Base-by-base conservation (phyloP, 371 early-diverging fungal species). In the Mucor piriformis region DNA sequence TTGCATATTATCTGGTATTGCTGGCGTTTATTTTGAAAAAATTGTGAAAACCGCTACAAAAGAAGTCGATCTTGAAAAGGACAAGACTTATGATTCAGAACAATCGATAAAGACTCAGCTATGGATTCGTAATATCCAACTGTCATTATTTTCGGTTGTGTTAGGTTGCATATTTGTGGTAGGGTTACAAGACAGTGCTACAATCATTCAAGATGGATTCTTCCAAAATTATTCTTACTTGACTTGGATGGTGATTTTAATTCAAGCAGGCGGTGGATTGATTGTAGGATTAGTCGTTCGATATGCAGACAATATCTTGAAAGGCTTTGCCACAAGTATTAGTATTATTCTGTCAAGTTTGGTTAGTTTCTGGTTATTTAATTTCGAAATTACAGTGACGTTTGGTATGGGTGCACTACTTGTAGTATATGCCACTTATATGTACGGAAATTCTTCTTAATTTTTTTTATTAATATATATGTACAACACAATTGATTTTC, bases 1-100 rank as follows among this genome's bases (percentile, higher is more conserved):
- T 0, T 95, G 97, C 73, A 52, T 94, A 12, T 61, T 95, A n/a
- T 95, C 95, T 6, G 98, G 97, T 29, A 60, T 95, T 4, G 95
- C 97, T 5, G 96, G 96, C 32, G 97, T 96, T 6, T 97, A 95
- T 78, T 96, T 96, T 79, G 97, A 96, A 77, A 93, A 92, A 79
- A 92, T 96, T 35, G 79, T 96, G 49, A 94, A 94, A 69, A 83
- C 89, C 4, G 33, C 33, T 18, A n/a, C n/a, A 20, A 16, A 13
- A 24, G 40, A 34, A 54, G 42, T 3, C 43, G 59, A 29, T 82
- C 47, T 27, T 13, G 49, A 8, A 34, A 15, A 65, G 63, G 23
- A 13, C 11, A 46, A 63, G 66, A 15, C 56, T 50, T 23, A 57
- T 5, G 23, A 38, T 16, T 23, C 34, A 46, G 37, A 54, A 33